A percentile compares a stretch with the other conserved stretches of the same genome.
phyloP scores from a whole-genome alignment of 1,284 basidiomycete genomes.

The Ustilago vetiveriae region DNA sequence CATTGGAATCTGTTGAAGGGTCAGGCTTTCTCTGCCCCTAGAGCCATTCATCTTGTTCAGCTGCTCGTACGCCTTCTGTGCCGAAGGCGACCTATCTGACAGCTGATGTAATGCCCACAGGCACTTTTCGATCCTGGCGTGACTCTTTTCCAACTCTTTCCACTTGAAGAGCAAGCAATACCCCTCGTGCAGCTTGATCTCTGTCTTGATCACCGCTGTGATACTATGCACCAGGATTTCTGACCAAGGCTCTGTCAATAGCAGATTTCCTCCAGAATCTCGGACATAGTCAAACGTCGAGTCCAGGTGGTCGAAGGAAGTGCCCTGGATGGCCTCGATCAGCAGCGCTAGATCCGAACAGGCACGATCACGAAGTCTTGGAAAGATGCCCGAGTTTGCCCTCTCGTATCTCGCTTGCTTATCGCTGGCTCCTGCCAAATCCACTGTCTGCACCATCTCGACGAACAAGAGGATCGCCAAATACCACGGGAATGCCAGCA shows the following conservation, averaged over 20 bases:
- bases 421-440: constrained; percentile 20
- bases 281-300: constrained; percentile 18
- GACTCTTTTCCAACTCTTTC: constrained; percentile 19
- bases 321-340: constrained; percentile 18
- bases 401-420: constrained; percentile 5
- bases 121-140: constrained; percentile 7
- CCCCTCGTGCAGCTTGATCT: constrained; percentile 23
- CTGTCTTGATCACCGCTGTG: constrained; percentile 18
- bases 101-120: constrained; percentile 20
- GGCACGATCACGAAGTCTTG: constrained; percentile 14
- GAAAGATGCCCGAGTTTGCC: constrained; percentile 14
- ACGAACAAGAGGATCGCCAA: constrained; percentile 25
- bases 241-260: constrained; percentile 24
- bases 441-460: constrained; percentile 29
- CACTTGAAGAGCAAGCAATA: constrained; percentile 17
- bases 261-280: constrained; percentile 19
- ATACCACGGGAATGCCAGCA: constrained; percentile 29
- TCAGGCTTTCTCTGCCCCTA: neutral
- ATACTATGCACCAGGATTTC: constrained; percentile 27
- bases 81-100: constrained; percentile 17
- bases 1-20: constrained; percentile 16
- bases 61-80: constrained; percentile 14
- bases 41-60: constrained; percentile 3
- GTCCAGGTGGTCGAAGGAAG: constrained; percentile 8
- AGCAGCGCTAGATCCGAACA: constrained; percentile 17